phyloP scores from a whole-genome alignment of 495 filamentous ascomycete genomes.

The Aspergillus nidulans region DNA sequence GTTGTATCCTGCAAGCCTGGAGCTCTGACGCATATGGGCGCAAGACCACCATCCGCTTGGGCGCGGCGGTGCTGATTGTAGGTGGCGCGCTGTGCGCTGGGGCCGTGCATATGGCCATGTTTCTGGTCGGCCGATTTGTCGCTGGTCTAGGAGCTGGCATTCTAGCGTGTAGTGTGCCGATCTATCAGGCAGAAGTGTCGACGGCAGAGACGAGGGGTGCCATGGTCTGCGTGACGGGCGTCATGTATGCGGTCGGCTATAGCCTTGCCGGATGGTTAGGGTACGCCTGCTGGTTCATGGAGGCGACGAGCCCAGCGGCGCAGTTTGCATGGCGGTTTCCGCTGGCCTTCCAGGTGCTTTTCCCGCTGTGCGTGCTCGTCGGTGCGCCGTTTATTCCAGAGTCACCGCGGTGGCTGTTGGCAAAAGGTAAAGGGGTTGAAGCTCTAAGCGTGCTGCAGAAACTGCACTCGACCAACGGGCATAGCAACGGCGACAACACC shows the following conservation, averaged over 20 bases:
- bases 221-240: constrained; percentile 20
- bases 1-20: not conserved
- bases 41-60: not conserved
- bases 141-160: constrained; percentile 33
- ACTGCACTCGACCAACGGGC: constrained; percentile 18
- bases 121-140: constrained; percentile 34
- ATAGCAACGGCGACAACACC: constrained; percentile 8
- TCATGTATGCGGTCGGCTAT: constrained; percentile 30
- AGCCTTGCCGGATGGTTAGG: constrained; percentile 30
- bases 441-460: constrained; percentile 22
- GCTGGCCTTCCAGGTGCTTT: constrained; percentile 28
- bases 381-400: constrained; percentile 24
- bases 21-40: not conserved
- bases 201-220: constrained; percentile 31
- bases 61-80: constrained; percentile 22
- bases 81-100: constrained; percentile 28
- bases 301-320: not conserved
- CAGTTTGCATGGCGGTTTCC: constrained; percentile 33
- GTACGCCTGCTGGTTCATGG: constrained; percentile 19
- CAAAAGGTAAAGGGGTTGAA: constrained; percentile 23
- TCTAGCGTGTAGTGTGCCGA: constrained; percentile 31
- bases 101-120: constrained; percentile 36
- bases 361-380: constrained; percentile 26
- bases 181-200: constrained; percentile 37
- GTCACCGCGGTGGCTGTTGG: constrained; percentile 34